These are phyloP conservation scores for Melampsora americana DNA, from an alignment of 1,284 basidiomycete genomes.

Conservation along the genomic window DNA sequence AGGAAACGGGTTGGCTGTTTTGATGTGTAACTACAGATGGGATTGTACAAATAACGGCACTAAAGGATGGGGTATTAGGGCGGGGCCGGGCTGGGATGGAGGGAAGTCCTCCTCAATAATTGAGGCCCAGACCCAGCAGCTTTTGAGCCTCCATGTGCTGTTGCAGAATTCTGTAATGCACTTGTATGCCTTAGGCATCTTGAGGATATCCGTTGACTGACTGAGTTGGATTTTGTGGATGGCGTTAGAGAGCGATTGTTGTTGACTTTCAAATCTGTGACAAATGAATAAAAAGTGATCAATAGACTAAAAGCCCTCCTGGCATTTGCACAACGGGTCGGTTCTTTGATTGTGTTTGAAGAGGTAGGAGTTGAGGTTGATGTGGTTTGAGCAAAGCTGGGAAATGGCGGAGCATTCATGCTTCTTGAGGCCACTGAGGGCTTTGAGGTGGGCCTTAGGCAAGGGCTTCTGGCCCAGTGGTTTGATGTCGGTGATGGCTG, in stretches of 20 bases:
- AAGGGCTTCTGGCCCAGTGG: background rate
- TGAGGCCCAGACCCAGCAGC: no score
- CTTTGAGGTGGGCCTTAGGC: background rate
- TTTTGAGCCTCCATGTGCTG: no score
- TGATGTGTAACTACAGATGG: no score
- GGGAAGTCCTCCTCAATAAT: no score
- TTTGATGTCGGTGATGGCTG: background rate
- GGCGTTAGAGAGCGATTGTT: background rate
- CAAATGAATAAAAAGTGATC: slow-evolving; percentile 6
- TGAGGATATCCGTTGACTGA: background rate
- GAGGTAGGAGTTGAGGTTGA: background rate
- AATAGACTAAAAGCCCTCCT: background rate
- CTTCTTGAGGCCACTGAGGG: background rate
- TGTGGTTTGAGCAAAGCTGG: background rate
- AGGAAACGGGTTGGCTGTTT: no score
- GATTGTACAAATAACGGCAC: no score
- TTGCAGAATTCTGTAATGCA: no score
- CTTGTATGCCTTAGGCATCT: no score
- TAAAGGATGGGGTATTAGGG: no score
- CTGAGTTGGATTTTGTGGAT: background rate
- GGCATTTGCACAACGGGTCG: background rate
- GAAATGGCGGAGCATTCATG: background rate
- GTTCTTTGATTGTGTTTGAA: background rate
- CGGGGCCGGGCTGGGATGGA: no score
- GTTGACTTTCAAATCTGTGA: background rate